phyloP scores from a whole-genome alignment of 352 stramenopile species.

The Albugo candida region DNA sequence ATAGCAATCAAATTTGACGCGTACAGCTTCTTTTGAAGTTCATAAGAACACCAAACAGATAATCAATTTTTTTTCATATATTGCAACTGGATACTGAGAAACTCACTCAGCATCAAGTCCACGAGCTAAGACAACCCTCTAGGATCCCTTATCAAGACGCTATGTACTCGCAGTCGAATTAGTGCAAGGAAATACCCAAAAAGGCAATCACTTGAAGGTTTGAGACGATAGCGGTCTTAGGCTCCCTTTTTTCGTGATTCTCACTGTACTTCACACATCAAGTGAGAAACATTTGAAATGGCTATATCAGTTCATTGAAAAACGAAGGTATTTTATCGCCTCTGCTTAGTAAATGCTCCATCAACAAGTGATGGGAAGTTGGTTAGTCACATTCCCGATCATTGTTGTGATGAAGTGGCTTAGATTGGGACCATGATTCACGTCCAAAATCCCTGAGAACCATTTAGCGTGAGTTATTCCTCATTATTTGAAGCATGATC shows the following conservation, averaged over 20 bases:
- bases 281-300: too few species aligned
- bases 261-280: constrained; percentile 24
- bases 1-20: constrained; percentile 17
- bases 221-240: constrained; percentile 33
- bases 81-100: constrained; percentile 42
- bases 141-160: constrained; percentile 20
- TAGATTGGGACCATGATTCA: constrained; percentile 23
- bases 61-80: constrained; percentile 31
- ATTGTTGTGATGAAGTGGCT: constrained; percentile 2
- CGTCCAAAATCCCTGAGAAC: constrained; percentile 36
- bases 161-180: constrained; percentile 24
- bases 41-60: too few species aligned
- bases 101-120: constrained; percentile 44
- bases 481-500: constrained; percentile 36
- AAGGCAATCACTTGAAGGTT: constrained; percentile 39
- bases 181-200: constrained; percentile 22
- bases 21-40: constrained; percentile 47
- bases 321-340: too few species aligned
- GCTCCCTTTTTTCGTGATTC: constrained; percentile 18
- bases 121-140: constrained; percentile 11
- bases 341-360: too few species aligned
- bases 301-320: too few species aligned
- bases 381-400: constrained; percentile 2
- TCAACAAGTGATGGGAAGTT: too few species aligned
- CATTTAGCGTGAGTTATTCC: constrained; percentile 40